These are phyloP conservation scores for Excoecaria cochinchinensis DNA, from an alignment of 345 rosid genomes.

Conservation along the genomic window DNA sequence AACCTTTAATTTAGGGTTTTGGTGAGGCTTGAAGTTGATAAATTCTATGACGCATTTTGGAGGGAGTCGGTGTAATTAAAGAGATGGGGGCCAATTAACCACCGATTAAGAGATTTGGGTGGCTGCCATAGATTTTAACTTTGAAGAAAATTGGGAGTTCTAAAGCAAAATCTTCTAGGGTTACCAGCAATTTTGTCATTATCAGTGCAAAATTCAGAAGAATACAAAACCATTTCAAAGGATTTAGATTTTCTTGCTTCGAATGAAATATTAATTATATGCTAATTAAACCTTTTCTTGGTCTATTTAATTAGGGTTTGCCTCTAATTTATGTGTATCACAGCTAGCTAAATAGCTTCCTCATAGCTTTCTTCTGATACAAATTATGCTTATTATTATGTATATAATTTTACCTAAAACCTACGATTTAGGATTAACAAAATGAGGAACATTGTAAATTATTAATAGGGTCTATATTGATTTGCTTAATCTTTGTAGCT, in stretches of 20 bases:
- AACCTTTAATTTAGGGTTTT: conserved; percentile 4
- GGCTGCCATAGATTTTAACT: conserved; percentile 10
- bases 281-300: not conserved
- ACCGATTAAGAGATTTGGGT: not conserved
- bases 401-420: too few relatives aligned
- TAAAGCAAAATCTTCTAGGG: not conserved
- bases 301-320: conserved; percentile 24
- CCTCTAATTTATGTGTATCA: conserved; percentile 18
- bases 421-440: not conserved
- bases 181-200: conserved; percentile 36
- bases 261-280: conserved; percentile 20
- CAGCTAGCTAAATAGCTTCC: conserved; percentile 20
- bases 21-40: conserved; percentile 9
- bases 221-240: conserved; percentile 34
- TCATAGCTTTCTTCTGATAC: too few relatives aligned
- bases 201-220: conserved; percentile 18
- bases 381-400: too few relatives aligned
- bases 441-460: not conserved
- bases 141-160: not conserved
- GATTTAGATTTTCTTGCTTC: conserved; percentile 42
- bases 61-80: conserved; percentile 34
- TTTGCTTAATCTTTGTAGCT: not conserved
- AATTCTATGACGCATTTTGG: conserved; percentile 11
- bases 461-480: not conserved
- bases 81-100: conserved; percentile 18